A percentile compares a stretch with the other conserved stretches of the same genome.
Evolutionary conservation across 306 rosid genomes (phyloP).

Genomic region (Begonia loranthoides): DNA sequence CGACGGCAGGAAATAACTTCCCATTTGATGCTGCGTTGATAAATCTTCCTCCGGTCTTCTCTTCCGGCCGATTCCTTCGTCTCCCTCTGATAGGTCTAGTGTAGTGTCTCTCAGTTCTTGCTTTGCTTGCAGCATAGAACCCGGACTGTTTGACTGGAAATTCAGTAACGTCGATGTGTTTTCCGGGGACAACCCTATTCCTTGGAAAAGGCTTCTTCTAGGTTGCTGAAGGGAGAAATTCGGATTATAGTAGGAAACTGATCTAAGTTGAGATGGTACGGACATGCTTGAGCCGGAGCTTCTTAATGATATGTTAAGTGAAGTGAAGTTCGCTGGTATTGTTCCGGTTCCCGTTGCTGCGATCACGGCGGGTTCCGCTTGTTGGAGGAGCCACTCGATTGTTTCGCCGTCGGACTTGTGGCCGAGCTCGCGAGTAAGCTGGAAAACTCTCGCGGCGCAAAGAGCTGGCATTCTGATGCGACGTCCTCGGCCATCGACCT

Average conservation of each 20-base stretch:
- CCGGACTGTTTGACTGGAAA: constrained; percentile 41
- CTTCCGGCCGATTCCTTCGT: constrained; percentile 48
- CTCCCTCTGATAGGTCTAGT: constrained; percentile 54
- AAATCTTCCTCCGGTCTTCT: constrained; percentile 51
- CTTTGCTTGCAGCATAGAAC: constrained; percentile 49
- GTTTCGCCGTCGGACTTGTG: constrained; percentile 83
- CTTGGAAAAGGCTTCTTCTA: constrained; percentile 43
- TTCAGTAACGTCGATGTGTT: constrained; percentile 42
- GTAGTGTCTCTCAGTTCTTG: constrained; percentile 53
- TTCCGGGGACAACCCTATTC: constrained; percentile 32
- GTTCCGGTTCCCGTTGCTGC: constrained; percentile 96
- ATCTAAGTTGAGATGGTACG: constrained; percentile 63
- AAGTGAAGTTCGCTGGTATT: constrained; percentile 84
- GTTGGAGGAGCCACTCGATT: constrained; percentile 82
- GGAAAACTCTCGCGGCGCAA: constrained; percentile 81
- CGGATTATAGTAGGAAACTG: constrained; percentile 68
- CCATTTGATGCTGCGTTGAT: constrained; percentile 47
- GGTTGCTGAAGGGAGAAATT: constrained; percentile 36
- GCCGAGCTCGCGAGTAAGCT: constrained; percentile 71
- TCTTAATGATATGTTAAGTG: constrained; percentile 57
- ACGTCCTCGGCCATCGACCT: constrained; percentile 81
- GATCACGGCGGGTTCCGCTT: constrained; percentile 76
- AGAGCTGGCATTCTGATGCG: constrained; percentile 88
- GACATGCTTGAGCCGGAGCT: constrained; percentile 94
- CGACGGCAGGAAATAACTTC: constrained; percentile 54